Conservation (phyloP, 164 flowering plant genomes). For the Magnolia kwangsiensis region DNA sequence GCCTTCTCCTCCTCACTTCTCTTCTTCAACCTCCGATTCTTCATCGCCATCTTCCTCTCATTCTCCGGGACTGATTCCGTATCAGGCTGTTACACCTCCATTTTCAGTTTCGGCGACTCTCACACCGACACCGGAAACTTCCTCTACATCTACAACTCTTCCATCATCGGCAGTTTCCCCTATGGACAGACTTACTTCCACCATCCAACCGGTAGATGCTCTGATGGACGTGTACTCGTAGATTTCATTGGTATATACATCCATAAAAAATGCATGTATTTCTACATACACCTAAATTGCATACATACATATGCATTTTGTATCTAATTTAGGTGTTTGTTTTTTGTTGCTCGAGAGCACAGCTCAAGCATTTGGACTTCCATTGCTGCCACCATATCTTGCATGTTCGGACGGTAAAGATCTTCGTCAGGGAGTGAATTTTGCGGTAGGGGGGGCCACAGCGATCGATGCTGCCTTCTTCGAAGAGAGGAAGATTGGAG, state of each 20-base stretch:
- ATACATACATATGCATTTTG: not conserved
- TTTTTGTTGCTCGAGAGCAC: not conserved
- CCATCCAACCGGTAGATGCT: constrained; percentile 39
- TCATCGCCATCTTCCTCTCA: constrained; percentile 5
- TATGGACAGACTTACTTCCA: constrained; percentile 39
- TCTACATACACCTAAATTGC: not conserved
- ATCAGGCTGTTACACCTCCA: constrained; percentile 27
- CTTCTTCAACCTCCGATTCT: not conserved
- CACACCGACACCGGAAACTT: constrained; percentile 75
- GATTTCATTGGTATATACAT: constrained; percentile 30
- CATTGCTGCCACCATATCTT: constrained; percentile 42
- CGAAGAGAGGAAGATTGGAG: constrained; percentile 7
- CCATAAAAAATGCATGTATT: not conserved
- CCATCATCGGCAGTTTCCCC: constrained; percentile 22
- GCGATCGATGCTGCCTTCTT: constrained; percentile 31
- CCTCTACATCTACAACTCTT: constrained; percentile 24
- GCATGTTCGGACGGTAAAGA: constrained; percentile 13
- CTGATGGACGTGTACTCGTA: constrained; percentile 58
- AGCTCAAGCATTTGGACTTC: constrained; percentile 30
- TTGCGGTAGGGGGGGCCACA: constrained; percentile 59
- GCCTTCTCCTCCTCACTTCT: not conserved
- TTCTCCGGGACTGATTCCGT: constrained; percentile 4
- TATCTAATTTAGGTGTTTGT: not conserved
- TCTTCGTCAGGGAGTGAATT: constrained; percentile 39
- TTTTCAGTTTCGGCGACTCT: constrained; percentile 73